Percentiles rank a stretch among this genome's conserved stretches.
Conservation (phyloP, 2,329 filamentous ascomycete genomes). For the Cladosporium cucumerinum region DNA sequence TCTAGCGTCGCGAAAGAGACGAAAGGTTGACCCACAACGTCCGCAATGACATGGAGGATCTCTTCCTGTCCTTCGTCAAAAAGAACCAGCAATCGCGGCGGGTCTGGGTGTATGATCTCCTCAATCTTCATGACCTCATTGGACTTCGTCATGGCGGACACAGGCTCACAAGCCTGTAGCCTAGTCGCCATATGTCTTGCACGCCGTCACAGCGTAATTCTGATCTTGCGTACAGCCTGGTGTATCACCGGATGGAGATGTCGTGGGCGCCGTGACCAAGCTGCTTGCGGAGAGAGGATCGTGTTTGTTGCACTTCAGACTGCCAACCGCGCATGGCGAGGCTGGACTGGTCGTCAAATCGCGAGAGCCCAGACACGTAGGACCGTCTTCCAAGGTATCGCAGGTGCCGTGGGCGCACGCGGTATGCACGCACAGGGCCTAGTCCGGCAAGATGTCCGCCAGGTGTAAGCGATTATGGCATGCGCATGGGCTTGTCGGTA, state of each 20-base stretch:
- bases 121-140: conserved; percentile 29
- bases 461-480: conserved; percentile 9
- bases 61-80: conserved; percentile 69
- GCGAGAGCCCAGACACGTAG: conserved; percentile 22
- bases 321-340: conserved; percentile 30
- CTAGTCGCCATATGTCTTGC: conserved; percentile 8
- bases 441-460: conserved; percentile 9
- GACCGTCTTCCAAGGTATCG: conserved; percentile 17
- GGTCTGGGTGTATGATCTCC: conserved; percentile 32
- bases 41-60: conserved; percentile 71
- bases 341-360: conserved; percentile 19
- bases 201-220: not conserved
- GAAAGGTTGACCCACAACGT: conserved; percentile 73
- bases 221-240: not conserved
- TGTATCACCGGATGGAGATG: conserved; percentile 33
- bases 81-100: conserved; percentile 52
- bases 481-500: conserved; percentile 5
- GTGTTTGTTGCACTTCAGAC: conserved; percentile 27
- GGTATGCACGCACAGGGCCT: conserved; percentile 9
- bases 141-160: conserved; percentile 14
- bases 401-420: conserved; percentile 11
- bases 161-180: conserved; percentile 16
- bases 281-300: conserved; percentile 29
- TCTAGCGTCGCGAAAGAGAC: conserved; percentile 56
- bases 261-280: conserved; percentile 33